Conservation (phyloP, 495 filamentous ascomycete species). For the Chaetomium fimeti region DNA sequence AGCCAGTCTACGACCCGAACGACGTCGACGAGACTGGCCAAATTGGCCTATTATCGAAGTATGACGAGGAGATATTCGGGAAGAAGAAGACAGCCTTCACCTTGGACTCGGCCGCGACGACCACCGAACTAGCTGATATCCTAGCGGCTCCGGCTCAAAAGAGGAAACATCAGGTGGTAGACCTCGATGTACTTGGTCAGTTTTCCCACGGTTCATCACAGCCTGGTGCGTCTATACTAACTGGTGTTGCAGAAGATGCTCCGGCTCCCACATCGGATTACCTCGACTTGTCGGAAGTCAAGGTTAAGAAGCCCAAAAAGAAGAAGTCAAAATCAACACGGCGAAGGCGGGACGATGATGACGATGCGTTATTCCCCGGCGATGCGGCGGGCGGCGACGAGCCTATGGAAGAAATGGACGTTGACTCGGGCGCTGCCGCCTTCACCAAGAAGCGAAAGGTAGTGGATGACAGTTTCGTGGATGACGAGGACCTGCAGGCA, state of each 20-base stretch:
- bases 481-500: constrained; percentile 91
- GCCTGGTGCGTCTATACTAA: constrained; percentile 26
- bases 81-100: constrained; percentile 90
- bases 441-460: constrained; percentile 60
- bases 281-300: constrained; percentile 77
- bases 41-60: constrained; percentile 72
- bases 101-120: constrained; percentile 70
- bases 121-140: constrained; percentile 59
- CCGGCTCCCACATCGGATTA: constrained; percentile 72
- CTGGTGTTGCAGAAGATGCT: constrained; percentile 48
- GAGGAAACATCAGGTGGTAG: constrained; percentile 67
- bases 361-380: constrained; percentile 66
- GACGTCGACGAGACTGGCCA: constrained; percentile 66
- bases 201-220: not conserved
- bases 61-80: constrained; percentile 91
- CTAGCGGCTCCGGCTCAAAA: constrained; percentile 56
- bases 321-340: constrained; percentile 79
- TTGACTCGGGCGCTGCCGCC: constrained; percentile 57
- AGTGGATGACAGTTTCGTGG: constrained; percentile 70
- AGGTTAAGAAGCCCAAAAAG: constrained; percentile 91
- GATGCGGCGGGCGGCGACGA: constrained; percentile 41
- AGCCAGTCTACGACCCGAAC: constrained; percentile 83
- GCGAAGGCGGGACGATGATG: constrained; percentile 66
- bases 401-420: constrained; percentile 66
- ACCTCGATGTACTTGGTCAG: constrained; percentile 65